Evolutionary conservation across 805 yeast genomes (phyloP), one percentile per base, ranked within the genome.

Genomic region (Yamadazyma insecticola): DNA sequence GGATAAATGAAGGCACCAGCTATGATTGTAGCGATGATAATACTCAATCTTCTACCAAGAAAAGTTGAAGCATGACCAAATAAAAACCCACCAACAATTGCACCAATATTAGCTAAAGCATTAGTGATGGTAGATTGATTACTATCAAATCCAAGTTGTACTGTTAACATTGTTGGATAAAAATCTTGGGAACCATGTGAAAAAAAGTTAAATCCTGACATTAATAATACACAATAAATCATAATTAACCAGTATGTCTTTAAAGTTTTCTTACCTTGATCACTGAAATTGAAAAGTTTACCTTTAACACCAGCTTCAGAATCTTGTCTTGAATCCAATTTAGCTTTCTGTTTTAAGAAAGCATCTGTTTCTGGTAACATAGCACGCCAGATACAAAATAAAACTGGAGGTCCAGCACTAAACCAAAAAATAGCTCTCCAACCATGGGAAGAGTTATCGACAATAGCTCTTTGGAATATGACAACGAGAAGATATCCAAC

Each of bases 401-500:
- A 32, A 8, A 60, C 63, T 14, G 67, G 62, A 4, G 63, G 59
- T 25, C 82, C 81, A n/a, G 85, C 77, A 39, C 78, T 72, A 43
- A 80, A 78, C 79, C 83, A 78, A 52, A 76, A 78, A 35, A 80
- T 51, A 2, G 81, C 67, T 55, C 83, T 71, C 87, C 87, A 80
- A 0, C 65, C 60, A 35, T 74, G 64, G 1, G 59, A 44, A 4
- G 78, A 60, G 36, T 66, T 71, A 29, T 32, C 30, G 6, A 72
- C 74, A 38, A 80, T 71, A 20, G 81, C 81, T 51, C 86, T 64
- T 39, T 73, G 72, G 59, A 78, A 80, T 15, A 78, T 63, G 29
- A 78, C 83, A 5, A 78, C 85, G 37, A 79, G 49, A 16, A 80
- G 56, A 44, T 78, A 79, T 15, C 88, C 88, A 28, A 80, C 68